These are phyloP conservation scores for Brasenia schreberi DNA, from an alignment of 164 flowering plant genomes.

Conservation along the genomic window DNA sequence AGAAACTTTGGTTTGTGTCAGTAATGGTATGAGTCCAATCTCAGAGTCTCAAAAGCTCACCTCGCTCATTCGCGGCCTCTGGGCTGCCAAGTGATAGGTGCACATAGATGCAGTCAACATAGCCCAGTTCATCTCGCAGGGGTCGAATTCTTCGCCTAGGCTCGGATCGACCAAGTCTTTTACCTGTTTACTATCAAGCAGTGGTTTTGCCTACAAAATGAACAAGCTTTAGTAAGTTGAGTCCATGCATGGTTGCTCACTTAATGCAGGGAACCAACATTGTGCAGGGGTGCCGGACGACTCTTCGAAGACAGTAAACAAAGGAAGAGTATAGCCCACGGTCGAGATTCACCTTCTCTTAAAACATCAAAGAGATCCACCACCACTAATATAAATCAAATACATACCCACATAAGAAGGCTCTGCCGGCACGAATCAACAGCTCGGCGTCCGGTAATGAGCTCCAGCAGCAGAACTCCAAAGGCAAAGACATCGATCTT, in stretches of 20 bases:
- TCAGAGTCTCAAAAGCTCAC: conserved; percentile 15
- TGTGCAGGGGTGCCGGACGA: background rate
- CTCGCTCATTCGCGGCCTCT: conserved; percentile 65
- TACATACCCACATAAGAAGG: conserved; percentile 90
- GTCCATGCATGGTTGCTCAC: background rate
- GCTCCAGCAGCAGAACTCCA: conserved; percentile 83
- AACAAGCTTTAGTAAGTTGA: background rate
- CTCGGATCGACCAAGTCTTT: conserved; percentile 61
- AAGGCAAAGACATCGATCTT: conserved; percentile 94
- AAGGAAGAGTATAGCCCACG: no score
- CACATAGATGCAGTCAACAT: conserved; percentile 67
- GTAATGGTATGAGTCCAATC: background rate
- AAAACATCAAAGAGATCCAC: background rate
- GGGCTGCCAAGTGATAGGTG: conserved; percentile 49
- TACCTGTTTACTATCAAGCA: conserved; percentile 38
- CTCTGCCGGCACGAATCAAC: conserved; percentile 73
- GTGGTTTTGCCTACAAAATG: conserved; percentile 64
- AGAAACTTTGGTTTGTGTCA: no score
- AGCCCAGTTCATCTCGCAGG: conserved; percentile 46
- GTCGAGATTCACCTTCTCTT: no score
- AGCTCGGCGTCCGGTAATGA: conserved; percentile 90
- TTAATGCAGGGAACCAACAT: background rate
- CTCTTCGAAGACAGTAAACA: no score
- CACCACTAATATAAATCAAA: background rate
- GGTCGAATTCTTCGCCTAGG: conserved; percentile 39